These are phyloP conservation scores for Aspergillus oerlinghausenensis DNA, from an alignment of 2,329 filamentous ascomycete species.

Conservation along the genomic window DNA sequence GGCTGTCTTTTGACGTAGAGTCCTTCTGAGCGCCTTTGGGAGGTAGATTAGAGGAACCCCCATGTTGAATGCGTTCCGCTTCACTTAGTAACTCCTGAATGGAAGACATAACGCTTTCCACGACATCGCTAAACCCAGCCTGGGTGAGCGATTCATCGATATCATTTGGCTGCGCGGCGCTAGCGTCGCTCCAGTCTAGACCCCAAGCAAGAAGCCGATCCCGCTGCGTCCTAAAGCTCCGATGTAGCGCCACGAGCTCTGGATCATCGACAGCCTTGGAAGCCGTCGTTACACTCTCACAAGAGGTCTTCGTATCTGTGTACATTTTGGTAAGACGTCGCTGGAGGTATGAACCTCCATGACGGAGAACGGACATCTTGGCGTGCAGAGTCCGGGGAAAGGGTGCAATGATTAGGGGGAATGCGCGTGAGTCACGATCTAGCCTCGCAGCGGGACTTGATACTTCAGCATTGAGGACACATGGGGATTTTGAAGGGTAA, in stretches of 20 bases:
- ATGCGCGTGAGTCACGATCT: conserved; percentile 10
- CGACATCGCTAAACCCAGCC: conserved; percentile 60
- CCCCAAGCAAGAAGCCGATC: conserved; percentile 62
- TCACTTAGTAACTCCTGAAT: conserved; percentile 61
- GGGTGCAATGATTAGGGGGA: conserved; percentile 7
- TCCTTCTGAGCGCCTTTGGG: conserved; percentile 33
- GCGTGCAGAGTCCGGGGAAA: conserved; percentile 14
- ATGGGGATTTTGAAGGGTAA: neutral
- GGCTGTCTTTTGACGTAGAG: conserved; percentile 25
- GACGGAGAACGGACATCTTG: conserved; percentile 45
- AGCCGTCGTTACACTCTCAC: conserved; percentile 50
- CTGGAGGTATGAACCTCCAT: conserved; percentile 42
- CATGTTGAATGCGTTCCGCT: conserved; percentile 54
- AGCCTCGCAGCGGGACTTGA: neutral
- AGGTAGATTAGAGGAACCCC: conserved; percentile 35
- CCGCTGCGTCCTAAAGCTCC: conserved; percentile 59
- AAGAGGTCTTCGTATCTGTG: conserved; percentile 60
- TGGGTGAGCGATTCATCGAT: conserved; percentile 60
- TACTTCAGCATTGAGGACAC: neutral
- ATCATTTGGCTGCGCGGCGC: conserved; percentile 51
- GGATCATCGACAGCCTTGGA: conserved; percentile 47
- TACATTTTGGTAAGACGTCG: conserved; percentile 57
- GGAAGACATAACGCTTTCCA: conserved; percentile 60
- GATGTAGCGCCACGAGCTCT: conserved; percentile 53
- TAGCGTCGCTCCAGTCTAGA: conserved; percentile 61